phyloP scores from a whole-genome alignment of 495 filamentous ascomycete genomes.

The Neurospora sp. region DNA sequence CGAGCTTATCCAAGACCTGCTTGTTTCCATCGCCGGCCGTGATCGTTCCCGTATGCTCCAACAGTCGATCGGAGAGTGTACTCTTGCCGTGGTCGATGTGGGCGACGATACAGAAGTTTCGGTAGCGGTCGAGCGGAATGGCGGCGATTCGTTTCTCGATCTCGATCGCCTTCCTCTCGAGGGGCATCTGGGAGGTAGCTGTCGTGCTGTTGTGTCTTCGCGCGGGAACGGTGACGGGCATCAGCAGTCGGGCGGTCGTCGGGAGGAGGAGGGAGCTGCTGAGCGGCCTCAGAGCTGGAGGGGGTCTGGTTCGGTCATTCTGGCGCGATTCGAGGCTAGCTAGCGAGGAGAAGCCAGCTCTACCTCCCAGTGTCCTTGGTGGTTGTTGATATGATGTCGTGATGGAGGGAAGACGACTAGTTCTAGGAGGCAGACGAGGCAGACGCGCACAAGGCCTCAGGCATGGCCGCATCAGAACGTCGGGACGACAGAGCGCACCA shows the following conservation, averaged over 20 bases:
- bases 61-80: slow-evolving; percentile 80
- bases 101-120: slow-evolving; percentile 97
- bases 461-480: slow-evolving; percentile 24
- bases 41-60: slow-evolving; percentile 94
- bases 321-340: not conserved
- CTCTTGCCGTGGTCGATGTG: slow-evolving; percentile 99
- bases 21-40: slow-evolving; percentile 69
- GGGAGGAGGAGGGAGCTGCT: not conserved
- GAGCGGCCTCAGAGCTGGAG: not conserved
- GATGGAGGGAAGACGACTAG: not conserved
- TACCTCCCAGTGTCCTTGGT: not conserved
- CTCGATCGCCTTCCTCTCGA: slow-evolving; percentile 25
- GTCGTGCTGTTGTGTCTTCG: not conserved
- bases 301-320: not conserved
- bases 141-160: slow-evolving; percentile 74
- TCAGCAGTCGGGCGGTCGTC: not conserved
- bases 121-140: slow-evolving; percentile 84
- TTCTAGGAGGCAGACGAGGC: slow-evolving; percentile 10
- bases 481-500: slow-evolving; percentile 13
- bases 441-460: slow-evolving; percentile 6
- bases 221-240: not conserved
- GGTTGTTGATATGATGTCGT: not conserved
- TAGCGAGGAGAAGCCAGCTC: not conserved
- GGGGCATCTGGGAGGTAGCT: not conserved
- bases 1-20: slow-evolving; percentile 92